Base-by-base conservation (phyloP, 306 rosid genomes). In the Luffa acutangula region DNA sequence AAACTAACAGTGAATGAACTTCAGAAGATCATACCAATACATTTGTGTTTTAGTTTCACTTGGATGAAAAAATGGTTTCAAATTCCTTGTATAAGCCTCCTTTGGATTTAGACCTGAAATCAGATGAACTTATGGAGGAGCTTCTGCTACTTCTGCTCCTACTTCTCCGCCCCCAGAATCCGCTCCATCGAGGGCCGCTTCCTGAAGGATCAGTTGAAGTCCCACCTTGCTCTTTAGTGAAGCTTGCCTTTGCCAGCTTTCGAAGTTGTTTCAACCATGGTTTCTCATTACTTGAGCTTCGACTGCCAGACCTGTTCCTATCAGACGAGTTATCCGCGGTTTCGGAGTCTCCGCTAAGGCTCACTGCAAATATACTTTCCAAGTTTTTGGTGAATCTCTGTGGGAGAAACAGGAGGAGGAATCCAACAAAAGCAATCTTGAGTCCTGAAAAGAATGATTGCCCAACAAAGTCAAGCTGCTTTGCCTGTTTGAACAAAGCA, bases 31-130 rank as follows among this genome's bases (percentile, higher is more conserved):
- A 43, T 42, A 41, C 80, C 17, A 39, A 39, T 42, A 57, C n/a
- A 77, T 37, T 34, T 42, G 41, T 60, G 18, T 41, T 48, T 51
- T 31, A 51, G 17, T 83, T 77, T 91, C 89, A 92, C 83, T 87
- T 88, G 80, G 98, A 88, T 67, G 97, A 88, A 91, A 94, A 94
- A 85, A 94, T 94, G 76, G 93, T 93, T 86, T 94, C 98, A 83
- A 94, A 83, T 84, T 94, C 97, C 83, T 88, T 79, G 82, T 86
- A 77, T 81, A 92, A 81, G 6, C 84, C 84, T 54, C 84, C 84
- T 54, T 11, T 84, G 70, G 90, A 82, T 80, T 91, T 94, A 49
- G 92, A 75, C 81, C 86, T 90, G 79, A 21, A 84, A 81, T 94
- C 93, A 80, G 92, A 79, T 39, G 87, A 78, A 48, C 75, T 42